phyloP scores from a whole-genome alignment of 805 yeast genomes.

The Candida awuae region DNA sequence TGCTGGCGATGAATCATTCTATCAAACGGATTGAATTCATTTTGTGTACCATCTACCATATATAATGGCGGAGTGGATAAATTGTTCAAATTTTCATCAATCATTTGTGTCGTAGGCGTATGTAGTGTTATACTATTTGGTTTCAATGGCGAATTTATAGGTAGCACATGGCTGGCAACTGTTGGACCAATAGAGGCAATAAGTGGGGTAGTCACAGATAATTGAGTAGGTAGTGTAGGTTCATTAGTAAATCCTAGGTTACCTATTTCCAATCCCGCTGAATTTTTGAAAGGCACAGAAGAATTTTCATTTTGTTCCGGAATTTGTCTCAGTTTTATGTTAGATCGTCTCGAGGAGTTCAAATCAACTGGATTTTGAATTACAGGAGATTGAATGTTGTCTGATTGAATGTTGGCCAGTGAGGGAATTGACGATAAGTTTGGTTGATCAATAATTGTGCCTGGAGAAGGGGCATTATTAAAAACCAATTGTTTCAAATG shows the following conservation, averaged over 20 bases:
- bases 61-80: conserved; percentile 1
- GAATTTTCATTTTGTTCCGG: conserved; percentile 10
- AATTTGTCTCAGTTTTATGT: conserved; percentile 8
- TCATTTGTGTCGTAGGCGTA: not conserved
- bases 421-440: conserved; percentile 32
- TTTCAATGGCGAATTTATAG: conserved; percentile 24
- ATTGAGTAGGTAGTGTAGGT: conserved; percentile 7
- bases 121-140: conserved; percentile 1
- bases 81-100: conserved; percentile 1
- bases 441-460: conserved; percentile 25
- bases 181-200: conserved; percentile 30
- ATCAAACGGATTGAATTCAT: conserved; percentile 22
- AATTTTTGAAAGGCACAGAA: conserved; percentile 2
- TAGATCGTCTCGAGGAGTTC: not conserved
- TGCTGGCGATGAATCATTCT: conserved; percentile 9
- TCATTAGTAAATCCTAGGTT: not conserved
- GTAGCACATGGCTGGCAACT: conserved; percentile 29
- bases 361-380: conserved; percentile 3
- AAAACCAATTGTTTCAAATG: conserved; percentile 32
- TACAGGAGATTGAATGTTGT: not conserved
- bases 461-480: conserved; percentile 16
- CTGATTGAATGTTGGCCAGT: conserved; percentile 24
- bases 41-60: conserved; percentile 4
- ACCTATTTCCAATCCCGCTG: conserved; percentile 3
- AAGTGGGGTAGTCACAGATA: conserved; percentile 30